These are phyloP conservation scores for Moniliophthora roreri DNA, from an alignment of 1,284 basidiomycete species.

Conservation along the genomic window DNA sequence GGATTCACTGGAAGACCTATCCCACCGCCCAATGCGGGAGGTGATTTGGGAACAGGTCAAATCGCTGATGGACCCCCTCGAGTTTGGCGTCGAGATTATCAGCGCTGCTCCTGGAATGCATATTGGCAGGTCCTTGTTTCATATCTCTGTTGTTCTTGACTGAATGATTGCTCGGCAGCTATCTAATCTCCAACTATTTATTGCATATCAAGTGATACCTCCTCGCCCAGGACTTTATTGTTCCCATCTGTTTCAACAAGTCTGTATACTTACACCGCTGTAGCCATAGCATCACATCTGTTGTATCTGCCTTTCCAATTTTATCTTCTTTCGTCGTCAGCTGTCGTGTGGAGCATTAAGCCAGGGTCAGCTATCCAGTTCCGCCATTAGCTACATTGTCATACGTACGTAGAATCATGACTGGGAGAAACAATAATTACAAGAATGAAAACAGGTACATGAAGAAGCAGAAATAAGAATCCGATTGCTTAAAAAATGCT, in stretches of 20 bases:
- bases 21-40: slow-evolving; percentile 47
- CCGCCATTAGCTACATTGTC: background rate
- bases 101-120: slow-evolving; percentile 71
- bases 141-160: background rate
- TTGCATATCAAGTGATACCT: background rate
- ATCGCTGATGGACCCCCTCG: slow-evolving; percentile 49
- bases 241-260: too few relatives aligned
- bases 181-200: background rate
- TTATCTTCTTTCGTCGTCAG: background rate
- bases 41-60: slow-evolving; percentile 66
- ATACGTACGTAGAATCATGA: background rate
- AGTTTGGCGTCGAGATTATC: slow-evolving; percentile 62
- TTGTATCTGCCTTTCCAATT: background rate
- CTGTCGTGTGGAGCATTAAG: too few relatives aligned
- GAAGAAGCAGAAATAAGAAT: slow-evolving; percentile 2
- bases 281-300: background rate
- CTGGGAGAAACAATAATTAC: background rate
- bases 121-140: slow-evolving; percentile 52
- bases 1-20: slow-evolving; percentile 47
- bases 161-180: background rate
- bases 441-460: background rate
- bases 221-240: too few relatives aligned
- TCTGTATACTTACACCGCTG: too few relatives aligned
- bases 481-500: slow-evolving; percentile 5
- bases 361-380: background rate